Percentiles rank a stretch among this genome's conserved stretches.
These are phyloP conservation scores for Teratosphaeria destructans DNA, from an alignment of 2,329 filamentous ascomycete genomes.

Conservation along the genomic window DNA sequence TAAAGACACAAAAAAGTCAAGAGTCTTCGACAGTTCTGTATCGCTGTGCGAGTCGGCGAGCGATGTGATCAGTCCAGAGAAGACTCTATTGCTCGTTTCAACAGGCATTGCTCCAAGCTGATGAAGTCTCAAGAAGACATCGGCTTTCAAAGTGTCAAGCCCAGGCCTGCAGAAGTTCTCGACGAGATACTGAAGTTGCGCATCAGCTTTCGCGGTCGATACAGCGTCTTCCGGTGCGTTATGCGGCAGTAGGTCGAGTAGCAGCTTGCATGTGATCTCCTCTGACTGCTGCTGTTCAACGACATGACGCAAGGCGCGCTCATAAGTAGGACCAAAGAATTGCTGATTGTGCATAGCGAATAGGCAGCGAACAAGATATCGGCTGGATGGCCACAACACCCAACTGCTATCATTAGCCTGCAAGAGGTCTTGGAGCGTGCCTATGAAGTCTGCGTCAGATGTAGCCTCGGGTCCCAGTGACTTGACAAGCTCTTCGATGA, in stretches of 20 bases:
- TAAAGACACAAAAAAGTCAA: constrained; percentile 30
- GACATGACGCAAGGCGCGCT: constrained; percentile 9
- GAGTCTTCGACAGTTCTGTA: constrained; percentile 6
- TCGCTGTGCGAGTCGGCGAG: constrained; percentile 24
- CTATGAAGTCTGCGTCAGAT: constrained; percentile 32
- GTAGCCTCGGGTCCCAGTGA: constrained; percentile 33
- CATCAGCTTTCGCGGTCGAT: constrained; percentile 25
- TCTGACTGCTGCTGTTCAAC: neutral
- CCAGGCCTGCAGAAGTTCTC: constrained; percentile 3
- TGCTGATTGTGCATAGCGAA: constrained; percentile 34
- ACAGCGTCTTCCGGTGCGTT: constrained; percentile 27
- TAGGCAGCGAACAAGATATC: constrained; percentile 56
- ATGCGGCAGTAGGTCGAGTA: constrained; percentile 22
- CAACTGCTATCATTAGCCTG: constrained; percentile 47
- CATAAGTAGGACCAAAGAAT: constrained; percentile 23
- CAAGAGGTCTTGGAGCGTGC: constrained; percentile 37
- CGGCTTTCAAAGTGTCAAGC: neutral
- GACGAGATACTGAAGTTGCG: constrained; percentile 28
- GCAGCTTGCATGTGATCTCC: constrained; percentile 11
- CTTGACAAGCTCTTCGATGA: constrained; percentile 44
- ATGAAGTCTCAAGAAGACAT: constrained; percentile 12
- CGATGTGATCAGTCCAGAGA: constrained; percentile 29
- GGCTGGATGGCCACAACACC: constrained; percentile 54
- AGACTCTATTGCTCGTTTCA: constrained; percentile 28
- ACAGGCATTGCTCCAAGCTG: constrained; percentile 20